Conservation (phyloP, 768 basidiomycete species). For the Tubosaeta brunneosetosa region DNA sequence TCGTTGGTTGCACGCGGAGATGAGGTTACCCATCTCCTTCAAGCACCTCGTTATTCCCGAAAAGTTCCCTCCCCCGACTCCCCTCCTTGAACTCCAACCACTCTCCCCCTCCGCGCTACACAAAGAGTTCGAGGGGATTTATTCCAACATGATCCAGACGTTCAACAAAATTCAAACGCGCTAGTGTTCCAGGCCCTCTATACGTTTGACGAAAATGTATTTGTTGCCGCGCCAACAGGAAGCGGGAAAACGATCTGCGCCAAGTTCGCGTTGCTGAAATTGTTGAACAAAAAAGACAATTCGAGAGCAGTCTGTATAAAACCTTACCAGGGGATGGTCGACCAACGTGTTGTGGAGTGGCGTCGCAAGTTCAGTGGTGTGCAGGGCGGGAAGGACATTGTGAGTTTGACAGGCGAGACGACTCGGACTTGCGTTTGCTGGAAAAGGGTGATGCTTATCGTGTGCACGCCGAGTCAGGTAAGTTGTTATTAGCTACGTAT, state of each 20-base stretch:
- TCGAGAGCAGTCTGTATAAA: constrained; percentile 90
- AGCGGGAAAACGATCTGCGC: constrained; percentile 97
- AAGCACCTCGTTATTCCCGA: constrained; percentile 97
- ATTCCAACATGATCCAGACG: constrained; percentile 69
- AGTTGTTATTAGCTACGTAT: constrained; percentile 19
- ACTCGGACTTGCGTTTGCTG: constrained; percentile 83
- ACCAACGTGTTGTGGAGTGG: constrained; percentile 88
- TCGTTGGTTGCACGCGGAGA: constrained; percentile 94
- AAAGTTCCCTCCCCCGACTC: constrained; percentile 90
- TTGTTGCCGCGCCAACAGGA: constrained; percentile 94
- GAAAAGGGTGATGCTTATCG: constrained; percentile 87
- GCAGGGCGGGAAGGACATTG: constrained; percentile 91
- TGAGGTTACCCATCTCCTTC: constrained; percentile 88
- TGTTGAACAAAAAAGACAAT: constrained; percentile 86
- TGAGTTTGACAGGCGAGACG: constrained; percentile 90
- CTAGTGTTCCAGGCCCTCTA: constrained; percentile 94
- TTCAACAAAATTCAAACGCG: constrained; percentile 99
- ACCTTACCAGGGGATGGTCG: constrained; percentile 97
- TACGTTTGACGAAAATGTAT: constrained; percentile 93
- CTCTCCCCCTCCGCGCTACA: constrained; percentile 88
- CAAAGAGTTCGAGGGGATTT: constrained; percentile 85
- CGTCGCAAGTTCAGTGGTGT: constrained; percentile 71
- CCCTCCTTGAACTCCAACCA: constrained; percentile 87
- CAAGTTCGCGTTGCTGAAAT: constrained; percentile 89
- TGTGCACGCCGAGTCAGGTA: constrained; percentile 90